phyloP scores from a whole-genome alignment of 345 rosid species.

The Cardamine chenopodiifolia region DNA sequence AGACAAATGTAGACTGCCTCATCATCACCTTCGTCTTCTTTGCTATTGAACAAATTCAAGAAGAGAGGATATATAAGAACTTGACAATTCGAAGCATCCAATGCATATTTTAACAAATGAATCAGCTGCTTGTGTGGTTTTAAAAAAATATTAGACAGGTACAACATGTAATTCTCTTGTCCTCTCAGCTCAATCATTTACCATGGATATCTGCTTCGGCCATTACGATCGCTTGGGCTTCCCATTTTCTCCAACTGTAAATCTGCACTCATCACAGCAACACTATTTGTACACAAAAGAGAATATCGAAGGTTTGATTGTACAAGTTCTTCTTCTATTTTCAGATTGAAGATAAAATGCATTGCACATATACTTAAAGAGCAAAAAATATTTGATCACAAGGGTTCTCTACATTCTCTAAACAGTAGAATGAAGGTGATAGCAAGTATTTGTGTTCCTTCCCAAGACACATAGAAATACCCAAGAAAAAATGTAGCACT shows the following conservation, averaged over 20 bases:
- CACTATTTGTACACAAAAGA: background rate
- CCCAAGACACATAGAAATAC: background rate
- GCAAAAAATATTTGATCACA: background rate
- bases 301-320: background rate
- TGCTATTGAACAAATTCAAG: constrained; percentile 45
- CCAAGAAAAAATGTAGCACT: constrained; percentile 4
- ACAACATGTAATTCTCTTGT: background rate
- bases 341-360: background rate
- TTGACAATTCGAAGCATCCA: background rate
- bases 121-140: background rate
- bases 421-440: background rate
- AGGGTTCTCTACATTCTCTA: background rate
- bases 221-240: constrained; percentile 57
- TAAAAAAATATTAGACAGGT: background rate
- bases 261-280: constrained; percentile 43
- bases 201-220: constrained; percentile 69
- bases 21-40: constrained; percentile 68
- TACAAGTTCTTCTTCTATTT: background rate
- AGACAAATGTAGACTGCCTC: constrained; percentile 78
- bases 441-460: background rate
- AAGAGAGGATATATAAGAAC: constrained; percentile 19
- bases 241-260: constrained; percentile 97
- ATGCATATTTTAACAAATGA: background rate
- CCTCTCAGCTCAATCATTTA: constrained; percentile 25
- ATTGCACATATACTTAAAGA: background rate